Evolutionary conservation across 169 alveolate genomes (phyloP).

Genomic region (Cryptosporidium ryanae): DNA sequence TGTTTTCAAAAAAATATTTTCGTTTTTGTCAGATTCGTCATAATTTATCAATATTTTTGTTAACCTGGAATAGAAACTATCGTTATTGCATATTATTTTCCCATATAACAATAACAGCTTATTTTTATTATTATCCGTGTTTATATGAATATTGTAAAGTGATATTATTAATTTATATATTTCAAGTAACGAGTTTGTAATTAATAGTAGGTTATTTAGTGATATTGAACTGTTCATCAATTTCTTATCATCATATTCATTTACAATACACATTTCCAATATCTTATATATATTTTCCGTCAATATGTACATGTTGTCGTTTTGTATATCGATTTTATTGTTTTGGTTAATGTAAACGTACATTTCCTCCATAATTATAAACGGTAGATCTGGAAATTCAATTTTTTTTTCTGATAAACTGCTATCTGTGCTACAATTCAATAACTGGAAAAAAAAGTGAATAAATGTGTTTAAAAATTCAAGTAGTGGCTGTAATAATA

Average conservation of each 20-base stretch:
- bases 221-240: not conserved
- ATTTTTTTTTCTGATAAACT: not conserved
- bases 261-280: not conserved
- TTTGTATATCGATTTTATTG: not conserved
- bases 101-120: slow-evolving; percentile 12
- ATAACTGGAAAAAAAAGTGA: slow-evolving; percentile 18
- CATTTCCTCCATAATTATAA: slow-evolving; percentile 44
- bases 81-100: slow-evolving; percentile 21
- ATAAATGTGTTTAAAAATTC: slow-evolving; percentile 48
- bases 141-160: not conserved
- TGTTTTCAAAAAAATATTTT: not conserved
- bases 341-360: slow-evolving; percentile 49
- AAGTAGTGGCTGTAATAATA: slow-evolving; percentile 25
- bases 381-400: slow-evolving; percentile 67
- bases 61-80: slow-evolving; percentile 10
- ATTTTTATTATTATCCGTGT: not conserved
- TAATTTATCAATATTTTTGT: slow-evolving; percentile 22
- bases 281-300: slow-evolving; percentile 37
- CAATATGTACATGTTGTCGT: not conserved
- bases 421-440: not conserved
- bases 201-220: slow-evolving; percentile 13
- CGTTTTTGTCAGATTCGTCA: not conserved
- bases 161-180: slow-evolving; percentile 24
- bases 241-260: not conserved
- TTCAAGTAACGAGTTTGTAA: slow-evolving; percentile 37